Conservation (phyloP, 345 rosid species). For the Ricinus communis region DNA sequence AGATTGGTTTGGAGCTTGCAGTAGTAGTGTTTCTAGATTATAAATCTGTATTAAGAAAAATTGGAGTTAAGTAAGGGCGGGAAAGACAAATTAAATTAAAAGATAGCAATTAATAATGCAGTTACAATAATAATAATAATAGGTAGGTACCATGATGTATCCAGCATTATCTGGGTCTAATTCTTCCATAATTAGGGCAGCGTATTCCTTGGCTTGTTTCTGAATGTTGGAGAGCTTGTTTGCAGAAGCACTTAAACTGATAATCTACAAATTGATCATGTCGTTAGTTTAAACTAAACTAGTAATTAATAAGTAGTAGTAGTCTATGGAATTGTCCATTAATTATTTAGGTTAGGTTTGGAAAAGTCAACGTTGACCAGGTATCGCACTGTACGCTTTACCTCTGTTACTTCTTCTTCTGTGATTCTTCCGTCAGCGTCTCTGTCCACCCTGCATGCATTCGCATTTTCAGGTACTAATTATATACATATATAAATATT, state of each 20-base stretch:
- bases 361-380: background rate
- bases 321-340: too few relatives aligned
- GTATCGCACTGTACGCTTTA: conserved; percentile 6
- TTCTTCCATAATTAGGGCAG: conserved; percentile 88
- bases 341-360: background rate
- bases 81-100: too few relatives aligned
- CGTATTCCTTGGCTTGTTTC: conserved; percentile 80
- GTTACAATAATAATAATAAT: background rate
- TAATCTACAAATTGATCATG: conserved; percentile 44
- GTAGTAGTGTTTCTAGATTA: conserved; percentile 63
- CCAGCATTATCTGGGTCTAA: conserved; percentile 80
- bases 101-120: background rate
- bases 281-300: too few relatives aligned
- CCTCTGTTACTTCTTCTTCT: conserved; percentile 87
- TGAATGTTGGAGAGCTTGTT: conserved; percentile 79
- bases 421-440: conserved; percentile 83
- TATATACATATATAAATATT: background rate
- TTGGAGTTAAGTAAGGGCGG: too few relatives aligned
- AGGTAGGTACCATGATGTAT: conserved; percentile 61
- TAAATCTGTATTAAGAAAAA: conserved; percentile 41
- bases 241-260: conserved; percentile 82
- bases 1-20: conserved; percentile 82
- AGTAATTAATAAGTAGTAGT: too few relatives aligned
- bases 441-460: conserved; percentile 60
- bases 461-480: background rate